Evolutionary conservation across 345 rosid species (phyloP).

Genomic region (Passiflora organensis): DNA sequence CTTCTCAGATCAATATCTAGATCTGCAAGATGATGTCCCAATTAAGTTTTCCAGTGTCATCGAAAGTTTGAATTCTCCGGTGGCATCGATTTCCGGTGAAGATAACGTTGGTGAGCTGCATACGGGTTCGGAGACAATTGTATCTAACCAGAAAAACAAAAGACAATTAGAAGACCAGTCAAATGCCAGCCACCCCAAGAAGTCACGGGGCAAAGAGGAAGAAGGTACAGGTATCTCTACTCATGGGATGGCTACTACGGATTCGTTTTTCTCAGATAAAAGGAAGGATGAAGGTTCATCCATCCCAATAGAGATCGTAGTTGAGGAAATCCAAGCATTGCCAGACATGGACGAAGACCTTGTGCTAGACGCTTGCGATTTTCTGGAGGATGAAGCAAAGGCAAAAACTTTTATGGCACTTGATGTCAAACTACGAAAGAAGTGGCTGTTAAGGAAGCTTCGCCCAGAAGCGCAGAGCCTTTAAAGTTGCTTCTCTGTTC

Average conservation of each 20-base stretch:
- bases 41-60: constrained; percentile 15
- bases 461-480: constrained; percentile 31
- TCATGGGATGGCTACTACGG: constrained; percentile 30
- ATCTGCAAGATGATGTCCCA: constrained; percentile 36
- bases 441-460: constrained; percentile 80
- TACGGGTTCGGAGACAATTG: constrained; percentile 19
- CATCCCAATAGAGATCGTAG: constrained; percentile 45
- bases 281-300: constrained; percentile 26
- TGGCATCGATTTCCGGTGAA: constrained; percentile 35
- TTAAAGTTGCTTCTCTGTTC: neutral
- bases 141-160: constrained; percentile 34
- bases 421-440: constrained; percentile 63
- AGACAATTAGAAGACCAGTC: constrained; percentile 36
- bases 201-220: constrained; percentile 28
- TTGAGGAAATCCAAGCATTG: constrained; percentile 64
- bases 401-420: constrained; percentile 78
- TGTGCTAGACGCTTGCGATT: constrained; percentile 82
- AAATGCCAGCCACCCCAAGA: constrained; percentile 25
- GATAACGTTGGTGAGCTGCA: constrained; percentile 31
- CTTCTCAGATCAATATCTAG: constrained; percentile 47
- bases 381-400: constrained; percentile 71
- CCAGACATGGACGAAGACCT: constrained; percentile 86
- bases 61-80: constrained; percentile 28
- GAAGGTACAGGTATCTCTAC: constrained; percentile 16
- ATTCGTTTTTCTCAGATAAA: constrained; percentile 28